phyloP scores from a whole-genome alignment of 805 yeast genomes.

The Sugiyamaella valdiviana region DNA sequence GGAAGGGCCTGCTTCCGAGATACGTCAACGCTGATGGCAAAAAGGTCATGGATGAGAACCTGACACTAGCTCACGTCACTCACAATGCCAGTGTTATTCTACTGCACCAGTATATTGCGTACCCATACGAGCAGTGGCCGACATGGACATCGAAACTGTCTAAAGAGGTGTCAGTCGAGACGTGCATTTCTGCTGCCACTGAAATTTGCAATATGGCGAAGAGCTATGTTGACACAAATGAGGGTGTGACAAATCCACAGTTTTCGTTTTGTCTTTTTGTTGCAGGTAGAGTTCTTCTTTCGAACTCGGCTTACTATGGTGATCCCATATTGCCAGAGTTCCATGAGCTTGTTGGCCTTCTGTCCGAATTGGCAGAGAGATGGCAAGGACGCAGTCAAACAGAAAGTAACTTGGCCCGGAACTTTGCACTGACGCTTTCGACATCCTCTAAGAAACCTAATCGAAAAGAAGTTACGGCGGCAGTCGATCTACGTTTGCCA shows the following conservation, averaged over 20 bases:
- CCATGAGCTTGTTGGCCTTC: constrained; percentile 8
- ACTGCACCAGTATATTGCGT: constrained; percentile 17
- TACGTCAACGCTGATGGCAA: constrained; percentile 8
- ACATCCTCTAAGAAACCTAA: neutral
- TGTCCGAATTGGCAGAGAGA: constrained; percentile 13
- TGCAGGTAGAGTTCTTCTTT: constrained; percentile 15
- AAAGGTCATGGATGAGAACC: constrained; percentile 15
- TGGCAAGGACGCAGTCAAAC: constrained; percentile 10
- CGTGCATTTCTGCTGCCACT: constrained; percentile 15
- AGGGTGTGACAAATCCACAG: constrained; percentile 13
- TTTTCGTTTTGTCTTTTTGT: constrained; percentile 15
- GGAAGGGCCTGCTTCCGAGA: constrained; percentile 9
- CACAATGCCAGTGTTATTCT: constrained; percentile 15
- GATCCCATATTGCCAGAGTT: constrained; percentile 7
- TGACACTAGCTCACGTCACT: constrained; percentile 17
- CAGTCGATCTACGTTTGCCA: constrained; percentile 1
- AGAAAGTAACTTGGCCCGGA: constrained; percentile 4
- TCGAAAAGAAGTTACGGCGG: neutral
- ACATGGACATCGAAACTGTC: constrained; percentile 1
- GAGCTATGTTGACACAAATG: constrained; percentile 9
- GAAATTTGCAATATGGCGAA: constrained; percentile 14
- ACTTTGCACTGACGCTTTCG: constrained; percentile 3
- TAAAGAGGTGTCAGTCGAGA: constrained; percentile 12
- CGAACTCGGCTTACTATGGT: constrained; percentile 8
- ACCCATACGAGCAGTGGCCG: constrained; percentile 2